Evolutionary conservation across 2,329 filamentous ascomycete species (phyloP), one percentile per base, ranked within the genome.

Genomic region (Xylariaceae sp.): DNA sequence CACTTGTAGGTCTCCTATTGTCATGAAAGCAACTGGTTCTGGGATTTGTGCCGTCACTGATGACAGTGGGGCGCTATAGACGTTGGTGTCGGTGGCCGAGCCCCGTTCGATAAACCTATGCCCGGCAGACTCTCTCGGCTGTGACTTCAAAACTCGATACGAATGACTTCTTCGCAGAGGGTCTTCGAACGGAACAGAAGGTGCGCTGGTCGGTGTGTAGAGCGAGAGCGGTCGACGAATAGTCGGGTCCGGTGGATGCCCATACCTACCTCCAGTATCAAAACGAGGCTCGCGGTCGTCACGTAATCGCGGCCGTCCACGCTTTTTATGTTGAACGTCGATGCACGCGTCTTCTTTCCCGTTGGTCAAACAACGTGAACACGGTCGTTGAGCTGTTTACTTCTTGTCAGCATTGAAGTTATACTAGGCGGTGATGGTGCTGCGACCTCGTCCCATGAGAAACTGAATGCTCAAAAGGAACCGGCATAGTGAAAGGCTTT

Each of bases 321-420:
- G 80, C 73, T 93, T 94, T 74, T 93, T 94, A 74, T 94, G 90
- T 70, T 91, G 88, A 39, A 94, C 89, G 73, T 94, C 90, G 67
- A 90, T 80, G 70, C 90, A 94, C 6, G 86, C 81, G 59, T 92
- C 88, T 78, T 93, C 80, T 68, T 93, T 94, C 61, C 88, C 88
- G 69, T 90, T 90, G 67, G 85, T 85, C 39, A 88, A 77, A 71
- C 90, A 94, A 70, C 90, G 83, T 34, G 87, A 87, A 71, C 90
- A 94, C 34, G 90, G 90, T 58, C 90, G 82, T 73, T 90, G 87
- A 54, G 88, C 86, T 88, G 70, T 69, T 30, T 64, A 55, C 47
- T 51, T 59, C 34, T 60, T 55, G 73, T 80, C 68, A 78, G 76
- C 69, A 30, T 59, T 61, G 55, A 51, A 56, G 11, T 34, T 39